A percentile compares a stretch with the other conserved stretches of the same genome.
Evolutionary conservation across 2,329 filamentous ascomycete species (phyloP).

Genomic region (Rachicladosporium sp.): DNA sequence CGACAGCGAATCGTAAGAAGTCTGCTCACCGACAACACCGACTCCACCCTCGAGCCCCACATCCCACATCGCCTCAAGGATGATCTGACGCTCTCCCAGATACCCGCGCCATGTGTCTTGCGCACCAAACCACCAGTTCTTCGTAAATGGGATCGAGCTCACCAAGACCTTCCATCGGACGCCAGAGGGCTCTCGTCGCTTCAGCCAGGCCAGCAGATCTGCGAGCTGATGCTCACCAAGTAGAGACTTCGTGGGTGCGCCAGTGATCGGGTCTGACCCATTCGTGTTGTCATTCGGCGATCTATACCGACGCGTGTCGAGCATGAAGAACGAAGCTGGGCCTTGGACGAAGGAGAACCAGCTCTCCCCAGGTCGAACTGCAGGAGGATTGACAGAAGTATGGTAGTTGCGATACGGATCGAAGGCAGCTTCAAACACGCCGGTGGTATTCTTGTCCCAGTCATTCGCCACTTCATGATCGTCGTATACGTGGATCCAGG

Average conservation of each 20-base stretch:
- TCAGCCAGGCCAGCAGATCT: conserved; percentile 68
- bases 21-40: conserved; percentile 48
- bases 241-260: conserved; percentile 58
- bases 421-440: conserved; percentile 65
- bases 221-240: conserved; percentile 66
- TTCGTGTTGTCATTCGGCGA: conserved; percentile 51
- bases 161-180: conserved; percentile 91
- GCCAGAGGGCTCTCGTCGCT: conserved; percentile 57
- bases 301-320: conserved; percentile 82
- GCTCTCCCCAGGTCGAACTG: conserved; percentile 47
- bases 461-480: conserved; percentile 96
- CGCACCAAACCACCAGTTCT: conserved; percentile 86
- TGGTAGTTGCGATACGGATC: conserved; percentile 86
- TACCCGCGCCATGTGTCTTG: conserved; percentile 94
- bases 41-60: conserved; percentile 56
- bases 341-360: conserved; percentile 87
- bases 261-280: conserved; percentile 41
- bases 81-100: conserved; percentile 59
- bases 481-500: conserved; percentile 94
- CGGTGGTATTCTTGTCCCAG: conserved; percentile 72
- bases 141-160: conserved; percentile 86
- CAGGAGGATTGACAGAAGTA: conserved; percentile 68
- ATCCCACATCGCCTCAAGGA: conserved; percentile 90
- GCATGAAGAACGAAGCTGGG: conserved; percentile 84
- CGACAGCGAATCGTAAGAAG: too few species aligned